Conservation (phyloP, 345 rosid species). For the Geranium brycei region DNA sequence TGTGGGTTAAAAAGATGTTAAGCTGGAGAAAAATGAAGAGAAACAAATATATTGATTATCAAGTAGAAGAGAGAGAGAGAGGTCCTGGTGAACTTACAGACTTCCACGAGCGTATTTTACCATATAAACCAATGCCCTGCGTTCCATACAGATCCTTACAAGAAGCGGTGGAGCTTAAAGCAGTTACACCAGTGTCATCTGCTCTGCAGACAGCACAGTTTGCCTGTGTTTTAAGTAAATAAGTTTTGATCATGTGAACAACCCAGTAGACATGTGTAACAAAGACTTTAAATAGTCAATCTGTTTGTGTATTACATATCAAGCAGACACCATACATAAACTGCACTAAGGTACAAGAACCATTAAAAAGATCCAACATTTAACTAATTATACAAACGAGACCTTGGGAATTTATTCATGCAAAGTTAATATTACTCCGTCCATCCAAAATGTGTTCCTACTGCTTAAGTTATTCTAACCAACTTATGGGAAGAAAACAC, state of each 20-base stretch:
- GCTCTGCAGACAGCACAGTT: conserved; percentile 91
- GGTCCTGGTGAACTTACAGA: conserved; percentile 51
- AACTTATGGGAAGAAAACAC: too few relatives aligned
- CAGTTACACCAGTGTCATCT: conserved; percentile 77
- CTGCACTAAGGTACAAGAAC: neutral
- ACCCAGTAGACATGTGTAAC: neutral
- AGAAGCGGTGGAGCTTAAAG: conserved; percentile 70
- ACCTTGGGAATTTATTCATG: too few relatives aligned
- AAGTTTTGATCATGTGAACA: neutral
- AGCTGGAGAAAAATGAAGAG: conserved; percentile 8
- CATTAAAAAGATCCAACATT: neutral
- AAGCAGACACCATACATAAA: neutral
- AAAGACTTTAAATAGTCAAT: neutral
- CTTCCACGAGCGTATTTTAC: conserved; percentile 91
- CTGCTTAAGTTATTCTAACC: too few relatives aligned
- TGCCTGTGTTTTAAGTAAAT: conserved; percentile 39
- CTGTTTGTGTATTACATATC: neutral
- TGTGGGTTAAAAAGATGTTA: neutral
- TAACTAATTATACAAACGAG: neutral
- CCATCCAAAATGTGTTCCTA: too few relatives aligned
- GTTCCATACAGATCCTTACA: conserved; percentile 86
- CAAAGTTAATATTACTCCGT: too few relatives aligned
- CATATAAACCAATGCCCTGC: conserved; percentile 67
- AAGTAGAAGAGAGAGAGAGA: neutral
- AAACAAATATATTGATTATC: neutral